Percentiles rank a stretch among this genome's conserved stretches.
Conservation (phyloP, 805 yeast species). For the Kodamaea hsintzibuensis region DNA sequence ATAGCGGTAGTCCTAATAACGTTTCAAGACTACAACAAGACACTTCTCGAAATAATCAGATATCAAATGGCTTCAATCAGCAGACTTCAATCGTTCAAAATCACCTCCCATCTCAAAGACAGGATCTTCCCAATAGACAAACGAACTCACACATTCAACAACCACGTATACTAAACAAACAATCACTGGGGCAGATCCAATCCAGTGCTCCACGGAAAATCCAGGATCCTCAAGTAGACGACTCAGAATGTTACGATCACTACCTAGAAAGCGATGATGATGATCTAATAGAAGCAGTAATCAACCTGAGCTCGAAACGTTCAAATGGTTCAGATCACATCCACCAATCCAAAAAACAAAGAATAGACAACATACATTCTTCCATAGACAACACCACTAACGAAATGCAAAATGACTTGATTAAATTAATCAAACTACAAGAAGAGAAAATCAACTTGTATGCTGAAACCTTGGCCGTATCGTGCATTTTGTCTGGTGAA, state of each 20-base stretch:
- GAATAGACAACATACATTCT: neutral
- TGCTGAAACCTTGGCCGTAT: conserved; percentile 9
- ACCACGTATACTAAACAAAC: too few relatives aligned
- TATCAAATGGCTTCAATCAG: neutral
- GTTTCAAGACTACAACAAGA: neutral
- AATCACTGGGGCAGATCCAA: neutral
- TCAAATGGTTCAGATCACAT: neutral
- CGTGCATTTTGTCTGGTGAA: conserved; percentile 9
- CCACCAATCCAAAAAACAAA: neutral
- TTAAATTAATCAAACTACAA: conserved; percentile 5
- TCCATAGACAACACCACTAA: neutral
- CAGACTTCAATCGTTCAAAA: neutral
- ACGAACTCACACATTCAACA: too few relatives aligned
- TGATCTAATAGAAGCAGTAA: conserved; percentile 6
- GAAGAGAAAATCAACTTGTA: conserved; percentile 10
- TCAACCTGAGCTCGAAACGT: neutral
- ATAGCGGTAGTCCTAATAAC: neutral
- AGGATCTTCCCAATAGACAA: neutral
- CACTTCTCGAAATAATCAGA: neutral
- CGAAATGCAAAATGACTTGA: neutral
- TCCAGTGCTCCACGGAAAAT: neutral
- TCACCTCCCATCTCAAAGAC: neutral
- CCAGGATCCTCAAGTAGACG: neutral
- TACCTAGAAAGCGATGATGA: conserved; percentile 10
- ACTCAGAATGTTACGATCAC: conserved; percentile 8